A percentile compares a stretch with the other conserved stretches of the same genome.
phyloP scores from a whole-genome alignment of 1,139 yeast species.

The Scheffersomyces insectosa region DNA sequence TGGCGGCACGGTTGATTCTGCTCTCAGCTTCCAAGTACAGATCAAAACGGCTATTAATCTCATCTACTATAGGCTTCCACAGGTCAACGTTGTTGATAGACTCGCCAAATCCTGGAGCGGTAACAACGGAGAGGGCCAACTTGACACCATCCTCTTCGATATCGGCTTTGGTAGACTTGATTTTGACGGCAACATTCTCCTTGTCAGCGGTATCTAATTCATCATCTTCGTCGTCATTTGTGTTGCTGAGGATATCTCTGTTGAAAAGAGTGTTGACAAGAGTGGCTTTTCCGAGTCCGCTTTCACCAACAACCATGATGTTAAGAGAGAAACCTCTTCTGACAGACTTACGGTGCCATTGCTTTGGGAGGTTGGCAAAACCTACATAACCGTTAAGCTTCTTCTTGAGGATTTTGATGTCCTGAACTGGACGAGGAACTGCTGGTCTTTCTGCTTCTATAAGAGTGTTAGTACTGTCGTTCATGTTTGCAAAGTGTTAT shows the following conservation, averaged over 20 bases:
- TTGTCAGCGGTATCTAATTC: constrained; percentile 16
- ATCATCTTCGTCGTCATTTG: constrained; percentile 12
- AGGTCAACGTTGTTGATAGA: constrained; percentile 82
- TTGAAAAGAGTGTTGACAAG: constrained; percentile 89
- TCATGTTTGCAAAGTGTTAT: too few species aligned
- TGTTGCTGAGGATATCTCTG: constrained; percentile 54
- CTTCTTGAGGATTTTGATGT: constrained; percentile 67
- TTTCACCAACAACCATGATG: constrained; percentile 86
- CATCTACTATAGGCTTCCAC: constrained; percentile 93
- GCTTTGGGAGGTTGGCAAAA: constrained; percentile 96
- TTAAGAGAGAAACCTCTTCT: constrained; percentile 93
- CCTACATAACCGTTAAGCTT: constrained; percentile 93
- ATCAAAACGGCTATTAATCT: constrained; percentile 84
- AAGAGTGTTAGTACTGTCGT: too few species aligned
- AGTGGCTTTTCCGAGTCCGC: constrained; percentile 93
- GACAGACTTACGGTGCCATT: constrained; percentile 95
- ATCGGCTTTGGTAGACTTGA: constrained; percentile 67
- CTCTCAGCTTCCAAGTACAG: constrained; percentile 88
- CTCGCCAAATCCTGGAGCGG: constrained; percentile 95
- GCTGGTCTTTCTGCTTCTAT: neutral
- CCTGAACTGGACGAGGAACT: constrained; percentile 19
- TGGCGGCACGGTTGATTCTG: constrained; percentile 73
- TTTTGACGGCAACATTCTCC: constrained; percentile 43
- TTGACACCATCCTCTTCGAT: constrained; percentile 94
- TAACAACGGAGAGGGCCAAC: constrained; percentile 79